A percentile compares a stretch with the other conserved stretches of the same genome.
These are phyloP conservation scores for Crataegus laevigata DNA, from an alignment of 306 rosid species.

Conservation along the genomic window DNA sequence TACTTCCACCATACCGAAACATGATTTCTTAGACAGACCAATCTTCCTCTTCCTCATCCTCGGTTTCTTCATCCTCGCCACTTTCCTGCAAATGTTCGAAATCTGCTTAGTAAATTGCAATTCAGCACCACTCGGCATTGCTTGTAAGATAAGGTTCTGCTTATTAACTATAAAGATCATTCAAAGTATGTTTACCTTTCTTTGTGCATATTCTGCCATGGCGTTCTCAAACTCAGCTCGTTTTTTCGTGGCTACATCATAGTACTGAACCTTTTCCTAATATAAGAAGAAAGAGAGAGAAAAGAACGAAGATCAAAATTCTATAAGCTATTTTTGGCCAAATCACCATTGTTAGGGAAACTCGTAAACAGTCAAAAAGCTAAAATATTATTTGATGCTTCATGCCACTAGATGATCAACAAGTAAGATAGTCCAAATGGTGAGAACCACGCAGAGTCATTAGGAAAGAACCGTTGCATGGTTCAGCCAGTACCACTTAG, in stretches of 20 bases:
- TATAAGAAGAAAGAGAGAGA: conserved; percentile 10
- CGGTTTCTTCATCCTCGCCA: conserved; percentile 51
- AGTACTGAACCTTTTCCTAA: conserved; percentile 90
- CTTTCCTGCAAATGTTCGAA: conserved; percentile 52
- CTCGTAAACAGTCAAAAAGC: background rate
- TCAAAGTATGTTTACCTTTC: conserved; percentile 43
- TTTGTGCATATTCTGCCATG: conserved; percentile 56
- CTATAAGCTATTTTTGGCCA: background rate
- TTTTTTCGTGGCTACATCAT: conserved; percentile 81
- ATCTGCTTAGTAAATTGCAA: background rate
- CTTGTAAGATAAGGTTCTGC: background rate
- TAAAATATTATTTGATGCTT: background rate
- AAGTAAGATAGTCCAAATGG: background rate
- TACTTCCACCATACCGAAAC: conserved; percentile 12
- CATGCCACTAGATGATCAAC: background rate
- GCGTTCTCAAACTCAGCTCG: conserved; percentile 85
- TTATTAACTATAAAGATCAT: conserved; percentile 3
- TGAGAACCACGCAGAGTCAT: background rate
- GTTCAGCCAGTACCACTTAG: background rate
- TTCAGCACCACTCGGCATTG: background rate
- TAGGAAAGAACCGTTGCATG: background rate
- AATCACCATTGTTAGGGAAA: background rate
- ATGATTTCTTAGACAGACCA: conserved; percentile 8
- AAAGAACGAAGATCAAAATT: background rate
- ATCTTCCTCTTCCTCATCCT: conserved; percentile 42